These are phyloP conservation scores for Parsonsia alboflavescens DNA, from an alignment of 257 asterid species.

Conservation along the genomic window DNA sequence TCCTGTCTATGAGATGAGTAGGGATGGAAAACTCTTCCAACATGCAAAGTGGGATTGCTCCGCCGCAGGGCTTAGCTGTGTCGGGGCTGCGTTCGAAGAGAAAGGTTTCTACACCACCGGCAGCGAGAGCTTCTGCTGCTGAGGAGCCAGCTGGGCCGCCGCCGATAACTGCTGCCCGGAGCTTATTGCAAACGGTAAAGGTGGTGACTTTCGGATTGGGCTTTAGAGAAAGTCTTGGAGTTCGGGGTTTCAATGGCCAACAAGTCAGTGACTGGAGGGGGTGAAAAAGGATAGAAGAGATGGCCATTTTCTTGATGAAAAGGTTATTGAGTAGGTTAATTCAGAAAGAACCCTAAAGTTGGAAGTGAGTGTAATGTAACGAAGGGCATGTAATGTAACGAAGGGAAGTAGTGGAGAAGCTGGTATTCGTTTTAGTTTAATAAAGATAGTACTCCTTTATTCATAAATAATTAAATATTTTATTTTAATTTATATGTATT, in stretches of 20 bases:
- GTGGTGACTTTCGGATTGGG: constrained; percentile 20
- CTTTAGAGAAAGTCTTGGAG: constrained; percentile 19
- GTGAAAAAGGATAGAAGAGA: constrained; percentile 33
- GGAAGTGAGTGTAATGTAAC: background rate
- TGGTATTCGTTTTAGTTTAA: no score
- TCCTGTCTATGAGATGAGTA: constrained; percentile 55
- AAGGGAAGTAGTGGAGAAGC: background rate
- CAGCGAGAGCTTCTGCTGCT: constrained; percentile 74
- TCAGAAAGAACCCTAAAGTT: no score
- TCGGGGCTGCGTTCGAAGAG: constrained; percentile 73
- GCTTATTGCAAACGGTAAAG: constrained; percentile 30
- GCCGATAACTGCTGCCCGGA: constrained; percentile 75
- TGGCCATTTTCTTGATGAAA: constrained; percentile 44
- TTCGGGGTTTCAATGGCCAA: constrained; percentile 24
- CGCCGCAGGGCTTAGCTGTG: constrained; percentile 83
- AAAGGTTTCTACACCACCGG: constrained; percentile 74
- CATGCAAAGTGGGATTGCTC: constrained; percentile 88
- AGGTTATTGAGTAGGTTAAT: constrained; percentile 10
- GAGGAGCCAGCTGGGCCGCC: constrained; percentile 94
- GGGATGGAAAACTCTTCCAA: constrained; percentile 79
- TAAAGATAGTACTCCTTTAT: no score
- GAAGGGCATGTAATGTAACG: background rate
- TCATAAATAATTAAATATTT: no score
- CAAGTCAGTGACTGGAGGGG: constrained; percentile 30
- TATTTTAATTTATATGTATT: no score